Base-by-base conservation (phyloP, 2,329 filamentous ascomycete species). In the Sporothrix phasma region DNA sequence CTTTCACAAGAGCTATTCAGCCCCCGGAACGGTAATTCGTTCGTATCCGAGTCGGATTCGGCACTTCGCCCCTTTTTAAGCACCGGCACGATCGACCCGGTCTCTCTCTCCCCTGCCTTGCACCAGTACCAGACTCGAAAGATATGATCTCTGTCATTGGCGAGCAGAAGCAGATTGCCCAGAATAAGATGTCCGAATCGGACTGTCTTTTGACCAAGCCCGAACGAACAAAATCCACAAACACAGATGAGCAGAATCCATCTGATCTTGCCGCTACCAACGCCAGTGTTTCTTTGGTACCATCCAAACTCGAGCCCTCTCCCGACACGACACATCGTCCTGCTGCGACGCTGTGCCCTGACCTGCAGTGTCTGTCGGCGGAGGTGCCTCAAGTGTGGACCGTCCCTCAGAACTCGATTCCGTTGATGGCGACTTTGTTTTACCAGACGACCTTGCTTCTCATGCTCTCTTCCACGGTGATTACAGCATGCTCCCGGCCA, bases 291-390 rank as follows among this genome's bases (percentile, higher is more conserved):
- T 66, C 67, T 64, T 67, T 69, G 63, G 67, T 70, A 53, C 49
- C 73, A 67, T 60, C 71, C 58, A 49, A 70, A 65, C 70, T 68
- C 69, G 70, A 72, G 70, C 72, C 77, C 79, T 84, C 88, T 79
- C 83, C 89, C 86, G 90, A 95, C 84, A 80, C 85, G 94, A 94
- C 92, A 97, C 94, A 97, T 97, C 92, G 95, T 96, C 92, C 94
- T 97, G 94, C 94, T 84, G 94, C 84, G 92, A 88, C 97, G 93
- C 97, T 97, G 94, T 97, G 88, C 76, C 67, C 66, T 64, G 94
- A 96, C 94, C 94, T 96, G 94, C 94, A 89, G 94, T 99, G 94
- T 97, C 94, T 86, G 88, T 93, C 89, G 88, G 84, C 80, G 81
- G 83, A 83, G 78, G 80, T 78, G 76, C 76, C 78, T 72, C 76